phyloP scores from a whole-genome alignment of 768 basidiomycete species.

The Naganishia onofrii region DNA sequence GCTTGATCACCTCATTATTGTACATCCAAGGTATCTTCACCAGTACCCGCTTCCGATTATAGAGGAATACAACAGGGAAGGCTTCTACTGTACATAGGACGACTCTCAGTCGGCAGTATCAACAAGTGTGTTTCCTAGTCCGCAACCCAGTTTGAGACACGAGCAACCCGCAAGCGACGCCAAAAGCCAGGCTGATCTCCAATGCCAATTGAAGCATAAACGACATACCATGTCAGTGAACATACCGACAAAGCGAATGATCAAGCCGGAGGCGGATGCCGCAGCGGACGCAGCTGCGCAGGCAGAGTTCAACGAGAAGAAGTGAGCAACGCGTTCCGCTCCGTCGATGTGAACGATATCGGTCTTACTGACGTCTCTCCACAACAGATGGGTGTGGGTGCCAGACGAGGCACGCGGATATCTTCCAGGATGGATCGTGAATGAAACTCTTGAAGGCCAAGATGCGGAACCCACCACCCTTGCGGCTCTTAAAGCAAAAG shows the following conservation, averaged over 20 bases:
- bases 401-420: slow-evolving; percentile 90
- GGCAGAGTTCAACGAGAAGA: slow-evolving; percentile 95
- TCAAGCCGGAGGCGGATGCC: slow-evolving; percentile 57
- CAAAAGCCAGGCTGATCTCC: too few species aligned
- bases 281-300: slow-evolving; percentile 83
- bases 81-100: neutral
- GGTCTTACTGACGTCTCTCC: neutral
- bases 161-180: neutral
- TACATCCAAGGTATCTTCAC: neutral
- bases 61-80: neutral
- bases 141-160: neutral
- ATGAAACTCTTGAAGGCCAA: slow-evolving; percentile 59
- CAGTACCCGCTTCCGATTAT: neutral
- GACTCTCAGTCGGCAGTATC: neutral
- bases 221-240: neutral
- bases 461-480: slow-evolving; percentile 31
- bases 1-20: neutral
- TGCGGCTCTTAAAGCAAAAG: neutral
- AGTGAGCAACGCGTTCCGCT: slow-evolving; percentile 54
- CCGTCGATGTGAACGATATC: too few species aligned
- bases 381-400: slow-evolving; percentile 76
- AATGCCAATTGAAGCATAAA: neutral
- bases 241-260: neutral
- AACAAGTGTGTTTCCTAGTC: neutral
- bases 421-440: slow-evolving; percentile 87